Conservation (phyloP, 2,329 filamentous ascomycete species). For the Talaromyces sp. region DNA sequence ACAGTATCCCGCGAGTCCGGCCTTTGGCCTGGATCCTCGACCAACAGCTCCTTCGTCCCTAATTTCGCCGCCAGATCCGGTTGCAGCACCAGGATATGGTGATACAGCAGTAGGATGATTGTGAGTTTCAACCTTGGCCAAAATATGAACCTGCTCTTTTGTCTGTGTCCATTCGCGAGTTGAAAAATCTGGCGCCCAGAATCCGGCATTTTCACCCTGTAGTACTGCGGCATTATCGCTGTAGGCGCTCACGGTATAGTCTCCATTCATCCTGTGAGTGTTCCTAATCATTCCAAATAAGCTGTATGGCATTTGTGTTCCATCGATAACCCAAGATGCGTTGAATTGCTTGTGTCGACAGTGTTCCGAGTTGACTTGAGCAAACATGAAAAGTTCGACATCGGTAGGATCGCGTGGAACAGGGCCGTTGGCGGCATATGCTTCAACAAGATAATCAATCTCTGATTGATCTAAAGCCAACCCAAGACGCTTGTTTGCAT, state of each 20-base stretch:
- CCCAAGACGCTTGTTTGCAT: slow-evolving; percentile 78
- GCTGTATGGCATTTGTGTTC: slow-evolving; percentile 68
- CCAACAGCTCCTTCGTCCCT: slow-evolving; percentile 93
- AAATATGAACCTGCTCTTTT: slow-evolving; percentile 78
- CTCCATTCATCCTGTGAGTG: slow-evolving; percentile 72
- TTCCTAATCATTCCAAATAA: slow-evolving; percentile 96
- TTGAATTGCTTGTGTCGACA: slow-evolving; percentile 91
- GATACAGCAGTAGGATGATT: slow-evolving; percentile 97
- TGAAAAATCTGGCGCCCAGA: slow-evolving; percentile 82
- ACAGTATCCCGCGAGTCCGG: slow-evolving; percentile 85
- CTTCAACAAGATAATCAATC: slow-evolving; percentile 89
- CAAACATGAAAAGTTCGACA: slow-evolving; percentile 98
- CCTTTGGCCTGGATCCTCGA: slow-evolving; percentile 85
- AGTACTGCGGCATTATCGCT: slow-evolving; percentile 97
- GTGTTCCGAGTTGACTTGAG: slow-evolving; percentile 97
- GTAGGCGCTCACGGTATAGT: slow-evolving; percentile 89
- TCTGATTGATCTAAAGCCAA: slow-evolving; percentile 82
- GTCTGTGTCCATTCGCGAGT: slow-evolving; percentile 84
- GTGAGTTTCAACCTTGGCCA: slow-evolving; percentile 95
- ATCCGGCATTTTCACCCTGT: slow-evolving; percentile 62
- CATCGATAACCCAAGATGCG: slow-evolving; percentile 91
- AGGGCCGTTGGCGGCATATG: slow-evolving; percentile 60
- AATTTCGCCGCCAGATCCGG: slow-evolving; percentile 91
- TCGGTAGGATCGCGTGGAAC: slow-evolving; percentile 66
- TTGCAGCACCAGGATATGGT: slow-evolving; percentile 87